These are phyloP conservation scores for Chytriomyces sp. DNA, from an alignment of 192 early-diverging fungal species.

Conservation along the genomic window DNA sequence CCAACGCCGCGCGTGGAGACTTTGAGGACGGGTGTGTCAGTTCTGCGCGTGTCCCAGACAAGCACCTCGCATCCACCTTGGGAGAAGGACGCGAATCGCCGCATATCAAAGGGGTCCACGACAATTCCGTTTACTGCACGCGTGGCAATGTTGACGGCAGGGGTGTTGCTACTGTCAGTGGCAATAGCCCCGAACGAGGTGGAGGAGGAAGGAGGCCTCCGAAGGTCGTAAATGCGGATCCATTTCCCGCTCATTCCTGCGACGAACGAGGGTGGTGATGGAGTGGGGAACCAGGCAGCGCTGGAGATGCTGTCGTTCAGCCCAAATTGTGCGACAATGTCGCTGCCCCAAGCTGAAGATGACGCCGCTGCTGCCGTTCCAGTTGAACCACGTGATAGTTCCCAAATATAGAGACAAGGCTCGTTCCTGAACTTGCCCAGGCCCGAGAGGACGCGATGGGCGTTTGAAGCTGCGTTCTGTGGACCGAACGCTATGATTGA, in stretches of 20 bases:
- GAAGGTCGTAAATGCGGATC: conserved; percentile 70
- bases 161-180: conserved; percentile 46
- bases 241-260: conserved; percentile 75
- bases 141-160: conserved; percentile 60
- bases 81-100: conserved; percentile 72
- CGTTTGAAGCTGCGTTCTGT: too few species aligned
- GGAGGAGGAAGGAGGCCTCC: conserved; percentile 43
- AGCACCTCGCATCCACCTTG: conserved; percentile 59
- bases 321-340: conserved; percentile 53
- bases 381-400: too few species aligned
- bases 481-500: conserved; percentile 75
- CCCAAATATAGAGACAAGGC: conserved; percentile 73
- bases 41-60: conserved; percentile 77
- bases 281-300: conserved; percentile 63
- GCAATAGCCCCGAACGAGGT: neutral
- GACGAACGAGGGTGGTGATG: conserved; percentile 54
- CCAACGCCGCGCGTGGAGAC: too few species aligned
- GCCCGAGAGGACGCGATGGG: conserved; percentile 65
- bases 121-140: conserved; percentile 68
- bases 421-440: conserved; percentile 75
- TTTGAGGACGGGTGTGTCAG: conserved; percentile 59
- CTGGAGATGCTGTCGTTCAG: conserved; percentile 67
- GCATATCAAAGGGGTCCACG: conserved; percentile 67
- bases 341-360: neutral
- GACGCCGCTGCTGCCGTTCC: conserved; percentile 57